Evolutionary conservation across 768 basidiomycete species (phyloP).

Genomic region (Xanthoconium purpureum): DNA sequence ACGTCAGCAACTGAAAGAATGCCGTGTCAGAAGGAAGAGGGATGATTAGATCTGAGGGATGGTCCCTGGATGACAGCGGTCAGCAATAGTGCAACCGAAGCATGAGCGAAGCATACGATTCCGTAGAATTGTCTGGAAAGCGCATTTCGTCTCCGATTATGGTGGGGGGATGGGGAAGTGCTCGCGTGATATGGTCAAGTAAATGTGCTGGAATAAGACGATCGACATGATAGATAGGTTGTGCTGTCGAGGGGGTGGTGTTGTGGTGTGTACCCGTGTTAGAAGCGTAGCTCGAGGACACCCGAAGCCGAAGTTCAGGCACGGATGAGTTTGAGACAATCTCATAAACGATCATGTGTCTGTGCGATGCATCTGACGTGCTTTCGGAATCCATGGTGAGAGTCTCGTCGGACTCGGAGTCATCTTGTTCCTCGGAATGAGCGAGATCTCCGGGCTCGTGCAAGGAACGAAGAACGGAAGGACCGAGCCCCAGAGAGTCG

Average conservation of each 20-base stretch:
- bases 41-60: conserved; percentile 58
- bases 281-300: conserved; percentile 38
- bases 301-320: conserved; percentile 55
- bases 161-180: conserved; percentile 2
- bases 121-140: background rate
- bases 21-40: conserved; percentile 76
- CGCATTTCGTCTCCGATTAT: background rate
- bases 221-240: conserved; percentile 11
- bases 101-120: conserved; percentile 8
- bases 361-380: background rate
- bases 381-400: background rate
- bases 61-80: conserved; percentile 2
- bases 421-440: background rate
- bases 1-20: conserved; percentile 75
- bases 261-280: background rate
- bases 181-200: conserved; percentile 3
- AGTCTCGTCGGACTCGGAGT: background rate
- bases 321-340: conserved; percentile 44
- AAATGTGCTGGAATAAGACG: conserved; percentile 12
- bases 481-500: conserved; percentile 59
- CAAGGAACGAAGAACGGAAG: conserved; percentile 45
- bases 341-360: conserved; percentile 51
- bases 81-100: background rate
- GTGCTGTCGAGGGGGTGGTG: background rate
- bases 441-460: conserved; percentile 20